Conservation (phyloP, 1,139 yeast genomes). For the Debaryomyces fabryi region DNA sequence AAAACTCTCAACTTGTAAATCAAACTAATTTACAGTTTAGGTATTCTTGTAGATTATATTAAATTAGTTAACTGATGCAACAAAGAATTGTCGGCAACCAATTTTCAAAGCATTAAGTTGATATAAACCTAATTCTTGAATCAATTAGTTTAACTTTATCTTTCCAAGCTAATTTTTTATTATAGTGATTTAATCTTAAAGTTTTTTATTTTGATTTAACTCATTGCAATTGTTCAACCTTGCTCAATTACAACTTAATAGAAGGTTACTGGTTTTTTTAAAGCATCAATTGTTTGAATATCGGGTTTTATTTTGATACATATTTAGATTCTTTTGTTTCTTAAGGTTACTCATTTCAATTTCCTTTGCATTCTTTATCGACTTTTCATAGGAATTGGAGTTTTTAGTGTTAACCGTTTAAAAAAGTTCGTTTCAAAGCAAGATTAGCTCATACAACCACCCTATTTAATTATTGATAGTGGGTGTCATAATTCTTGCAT, state of each 20-base stretch:
- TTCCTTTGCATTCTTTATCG: neutral
- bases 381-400: neutral
- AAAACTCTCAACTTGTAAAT: neutral
- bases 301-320: neutral
- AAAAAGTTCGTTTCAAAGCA: neutral
- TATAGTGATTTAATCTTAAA: neutral
- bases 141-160: neutral
- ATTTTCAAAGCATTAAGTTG: constrained; percentile 1
- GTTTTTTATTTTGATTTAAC: neutral
- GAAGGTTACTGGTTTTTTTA: neutral
- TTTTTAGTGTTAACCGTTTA: neutral
- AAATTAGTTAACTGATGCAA: neutral
- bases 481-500: neutral
- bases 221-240: neutral
- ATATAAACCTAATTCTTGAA: constrained; percentile 1
- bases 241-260: neutral
- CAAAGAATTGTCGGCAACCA: neutral
- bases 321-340: neutral
- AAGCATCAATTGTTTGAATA: neutral
- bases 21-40: neutral
- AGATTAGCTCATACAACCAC: neutral
- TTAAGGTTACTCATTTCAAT: neutral
- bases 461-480: neutral
- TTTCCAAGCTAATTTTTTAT: neutral
- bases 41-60: neutral